Base-by-base conservation (phyloP, 2,329 filamentous ascomycete species). In the Penicillium capsulatum region DNA sequence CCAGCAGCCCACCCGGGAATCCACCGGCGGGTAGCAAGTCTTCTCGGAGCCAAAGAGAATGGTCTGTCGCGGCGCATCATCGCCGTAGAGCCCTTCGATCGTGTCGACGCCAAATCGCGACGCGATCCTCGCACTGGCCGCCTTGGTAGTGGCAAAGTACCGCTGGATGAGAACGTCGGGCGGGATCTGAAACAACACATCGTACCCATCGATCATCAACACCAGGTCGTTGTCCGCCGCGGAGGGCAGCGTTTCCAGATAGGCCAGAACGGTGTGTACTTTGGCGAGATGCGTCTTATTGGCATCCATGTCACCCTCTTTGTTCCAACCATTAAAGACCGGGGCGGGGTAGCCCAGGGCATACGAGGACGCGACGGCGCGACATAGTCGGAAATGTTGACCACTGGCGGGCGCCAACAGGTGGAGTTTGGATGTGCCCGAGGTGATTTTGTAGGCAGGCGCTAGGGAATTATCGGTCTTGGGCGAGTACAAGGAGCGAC, bases 41-140 rank as follows among this genome's bases (percentile, higher is more conserved):
- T 48, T 48, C 37, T 48, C 45, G 2, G 45, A 36, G 4, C 45
- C 45, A 24, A 48, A 48, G 8, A 48, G 34, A 30, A 48, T 45
- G 2, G 42, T 48, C 20, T 40, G 36, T 27, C 34, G 33, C n/a
- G 45, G 45, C 13, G 14, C 22, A 15, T 45, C 37, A 15, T 36
- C 39, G 17, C 24, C 31, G n/a, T n/a, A 4, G n/a, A 41, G 28
- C 8, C 26, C 16, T 3, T 44, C 34, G 1, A 31, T 28, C 1
- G 36, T 36, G n/a, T 42, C 34, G 10, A 17, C 27, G 9, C 42
- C 36, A 27, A 39, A 45, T 4, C 31, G 42, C n/a, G 39, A 24
- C 3, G 45, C 42, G 14, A 48, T 31, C n/a, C 34, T 36, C 5
- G 30, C 39, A 24, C 26, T 40, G 4, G 42, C 45, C 7, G 36